Evolutionary conservation across 108 stramenopile species (phyloP), one percentile per base, ranked within the genome.

Genomic region (Discostella stelligeroides): DNA sequence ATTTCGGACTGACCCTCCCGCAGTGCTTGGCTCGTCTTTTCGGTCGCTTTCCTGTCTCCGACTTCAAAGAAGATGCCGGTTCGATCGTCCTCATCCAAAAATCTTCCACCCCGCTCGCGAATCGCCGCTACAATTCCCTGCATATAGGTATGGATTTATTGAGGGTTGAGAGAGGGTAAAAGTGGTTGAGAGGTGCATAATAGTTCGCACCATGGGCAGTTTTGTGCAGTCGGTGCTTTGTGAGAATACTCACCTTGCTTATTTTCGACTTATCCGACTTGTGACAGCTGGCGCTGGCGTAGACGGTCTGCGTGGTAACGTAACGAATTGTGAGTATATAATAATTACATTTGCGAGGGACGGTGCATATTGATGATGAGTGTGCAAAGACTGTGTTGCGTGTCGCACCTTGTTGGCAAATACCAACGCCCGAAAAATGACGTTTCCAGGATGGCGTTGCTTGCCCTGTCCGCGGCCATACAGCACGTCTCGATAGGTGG

Each of bases 1-100:
- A 88, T 74, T 41, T 54, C 68, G 4, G 83, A 65, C 17, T 87
- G 86, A 20, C 88, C 88, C 69, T 92, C 91, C 6, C 91, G 82
- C 25, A 92, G 54, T 24, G 86, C 85, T 64, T 92, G 91, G 47
- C 86, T 86, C n/a, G 91, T 89, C 68, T 92, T 92, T 60, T 84
- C 85, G 2, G 76, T 66, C 6, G 91, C 91, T 63, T 89, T 89
- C 56, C 79, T 82, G 40, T 89, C 85, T 27, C 88, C 88, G 59
- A 92, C 85, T 65, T 89, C 91, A 39, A 47, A 64, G 82, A 85
- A 88, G 4, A 79, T 53, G 1, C 80, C 80, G 5, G 73, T 59
- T 14, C 10, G 40, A 11, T 60, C 58, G 51, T 88, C 84, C 60
- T 82, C 80, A 30, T 93, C 86, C 1, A 93, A 82, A 59, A 93